Evolutionary conservation across 768 basidiomycete genomes (phyloP).

Genomic region (Dentipellis sp.): DNA sequence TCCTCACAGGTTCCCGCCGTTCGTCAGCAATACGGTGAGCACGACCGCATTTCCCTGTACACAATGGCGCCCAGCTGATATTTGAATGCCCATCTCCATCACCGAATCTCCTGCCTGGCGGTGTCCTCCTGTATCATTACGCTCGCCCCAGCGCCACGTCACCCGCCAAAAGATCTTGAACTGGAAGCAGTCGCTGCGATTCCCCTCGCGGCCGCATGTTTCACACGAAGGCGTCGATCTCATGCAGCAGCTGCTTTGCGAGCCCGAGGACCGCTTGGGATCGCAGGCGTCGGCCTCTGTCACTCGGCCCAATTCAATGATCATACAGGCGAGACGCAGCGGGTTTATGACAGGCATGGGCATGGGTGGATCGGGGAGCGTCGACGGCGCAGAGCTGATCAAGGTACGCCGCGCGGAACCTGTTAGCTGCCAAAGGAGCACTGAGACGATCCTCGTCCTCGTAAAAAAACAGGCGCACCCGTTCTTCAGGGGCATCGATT

Average conservation of each 20-base stretch:
- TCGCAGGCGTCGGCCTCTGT: slow-evolving; percentile 61
- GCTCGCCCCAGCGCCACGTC: slow-evolving; percentile 61
- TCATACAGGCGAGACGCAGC: slow-evolving; percentile 66
- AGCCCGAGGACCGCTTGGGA: slow-evolving; percentile 90
- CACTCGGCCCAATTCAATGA: slow-evolving; percentile 68
- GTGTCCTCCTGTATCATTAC: background rate
- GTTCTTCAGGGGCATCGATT: slow-evolving; percentile 90
- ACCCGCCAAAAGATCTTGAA: slow-evolving; percentile 96
- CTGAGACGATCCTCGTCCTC: slow-evolving; percentile 7
- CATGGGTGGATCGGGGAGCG: slow-evolving; percentile 36
- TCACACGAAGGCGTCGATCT: slow-evolving; percentile 83
- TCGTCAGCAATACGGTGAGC: slow-evolving; percentile 86
- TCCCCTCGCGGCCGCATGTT: slow-evolving; percentile 75
- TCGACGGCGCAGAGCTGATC: slow-evolving; percentile 85
- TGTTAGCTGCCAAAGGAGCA: background rate
- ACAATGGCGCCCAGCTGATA: background rate
- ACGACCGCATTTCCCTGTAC: background rate
- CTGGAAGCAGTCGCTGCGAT: slow-evolving; percentile 85
- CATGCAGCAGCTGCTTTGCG: slow-evolving; percentile 86
- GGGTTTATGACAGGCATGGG: slow-evolving; percentile 44
- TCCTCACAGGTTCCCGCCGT: slow-evolving; percentile 74
- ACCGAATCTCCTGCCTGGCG: background rate
- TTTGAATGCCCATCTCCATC: background rate
- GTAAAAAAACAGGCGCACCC: slow-evolving; percentile 53
- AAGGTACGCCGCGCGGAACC: slow-evolving; percentile 42